Percentiles rank a stretch among this genome's conserved stretches.
These are phyloP conservation scores for Seiridium unicorne DNA, from an alignment of 2,329 filamentous ascomycete genomes.

Conservation along the genomic window DNA sequence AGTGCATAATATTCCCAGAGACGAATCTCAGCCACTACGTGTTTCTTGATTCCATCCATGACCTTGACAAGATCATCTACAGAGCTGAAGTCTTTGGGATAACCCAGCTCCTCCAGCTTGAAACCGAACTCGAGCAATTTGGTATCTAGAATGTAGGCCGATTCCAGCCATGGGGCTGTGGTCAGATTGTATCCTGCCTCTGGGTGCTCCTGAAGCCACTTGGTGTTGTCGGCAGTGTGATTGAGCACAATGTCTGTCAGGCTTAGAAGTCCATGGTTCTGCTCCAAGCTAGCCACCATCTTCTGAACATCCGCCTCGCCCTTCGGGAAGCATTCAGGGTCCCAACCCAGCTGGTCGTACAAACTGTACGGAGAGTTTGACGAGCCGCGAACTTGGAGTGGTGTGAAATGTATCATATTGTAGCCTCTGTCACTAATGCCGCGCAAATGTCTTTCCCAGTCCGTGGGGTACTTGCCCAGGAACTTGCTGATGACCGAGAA, in stretches of 20 bases:
- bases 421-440: slow-evolving; percentile 91
- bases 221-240: slow-evolving; percentile 93
- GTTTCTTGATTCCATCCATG: slow-evolving; percentile 80
- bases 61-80: slow-evolving; percentile 73
- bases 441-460: slow-evolving; percentile 86
- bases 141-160: slow-evolving; percentile 61
- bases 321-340: slow-evolving; percentile 75
- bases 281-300: slow-evolving; percentile 78
- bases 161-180: slow-evolving; percentile 77
- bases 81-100: slow-evolving; percentile 72
- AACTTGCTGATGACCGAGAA: slow-evolving; percentile 98
- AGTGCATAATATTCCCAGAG: slow-evolving; percentile 94
- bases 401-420: slow-evolving; percentile 99
- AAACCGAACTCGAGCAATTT: slow-evolving; percentile 73
- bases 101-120: slow-evolving; percentile 65
- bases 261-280: slow-evolving; percentile 79
- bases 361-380: slow-evolving; percentile 98
- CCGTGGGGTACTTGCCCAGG: slow-evolving; percentile 86
- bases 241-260: slow-evolving; percentile 98
- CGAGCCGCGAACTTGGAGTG: slow-evolving; percentile 79
- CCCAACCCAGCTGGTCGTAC: slow-evolving; percentile 88
- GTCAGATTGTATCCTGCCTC: slow-evolving; percentile 93
- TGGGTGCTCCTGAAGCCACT: slow-evolving; percentile 91
- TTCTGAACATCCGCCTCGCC: slow-evolving; percentile 79
- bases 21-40: slow-evolving; percentile 73